These are phyloP conservation scores for Spiraea crenata DNA, from an alignment of 331 rosid species.

Conservation along the genomic window DNA sequence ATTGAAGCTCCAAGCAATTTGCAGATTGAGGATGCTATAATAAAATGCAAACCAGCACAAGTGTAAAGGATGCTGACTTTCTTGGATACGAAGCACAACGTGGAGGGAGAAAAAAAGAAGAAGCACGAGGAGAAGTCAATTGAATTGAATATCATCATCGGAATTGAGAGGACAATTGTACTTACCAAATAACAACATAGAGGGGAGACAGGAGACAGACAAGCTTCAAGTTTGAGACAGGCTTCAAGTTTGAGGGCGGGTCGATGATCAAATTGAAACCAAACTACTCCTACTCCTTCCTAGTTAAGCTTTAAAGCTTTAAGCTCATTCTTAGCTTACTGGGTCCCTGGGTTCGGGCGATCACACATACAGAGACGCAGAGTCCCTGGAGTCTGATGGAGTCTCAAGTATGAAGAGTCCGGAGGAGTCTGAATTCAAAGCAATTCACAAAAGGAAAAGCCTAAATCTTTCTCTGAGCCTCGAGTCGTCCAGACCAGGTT, in stretches of 20 bases:
- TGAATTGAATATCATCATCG: not conserved
- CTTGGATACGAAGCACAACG: not conserved
- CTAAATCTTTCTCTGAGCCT: too few relatives aligned
- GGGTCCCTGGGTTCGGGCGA: too few relatives aligned
- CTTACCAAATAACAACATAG: not conserved
- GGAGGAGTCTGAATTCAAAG: not conserved
- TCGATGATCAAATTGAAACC: not conserved
- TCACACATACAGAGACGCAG: too few relatives aligned
- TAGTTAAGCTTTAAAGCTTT: not conserved
- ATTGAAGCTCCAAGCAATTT: slow-evolving; percentile 6
- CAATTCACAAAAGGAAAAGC: too few relatives aligned
- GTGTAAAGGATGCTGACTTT: not conserved
- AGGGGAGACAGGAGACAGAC: too few relatives aligned
- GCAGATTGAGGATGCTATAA: not conserved
- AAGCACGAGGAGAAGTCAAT: not conserved
- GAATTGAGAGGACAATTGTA: not conserved
- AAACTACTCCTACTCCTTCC: not conserved
- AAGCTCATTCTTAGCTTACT: too few relatives aligned
- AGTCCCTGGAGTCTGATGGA: too few relatives aligned
- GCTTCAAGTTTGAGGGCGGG: too few relatives aligned
- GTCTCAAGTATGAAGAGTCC: not conserved
- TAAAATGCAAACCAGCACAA: not conserved
- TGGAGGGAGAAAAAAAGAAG: not conserved
- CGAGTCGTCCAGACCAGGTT: not conserved
- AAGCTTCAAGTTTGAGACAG: too few relatives aligned